These are phyloP conservation scores for Metarhizium sp. DNA, from an alignment of 2,329 filamentous ascomycete genomes.

Conservation along the genomic window DNA sequence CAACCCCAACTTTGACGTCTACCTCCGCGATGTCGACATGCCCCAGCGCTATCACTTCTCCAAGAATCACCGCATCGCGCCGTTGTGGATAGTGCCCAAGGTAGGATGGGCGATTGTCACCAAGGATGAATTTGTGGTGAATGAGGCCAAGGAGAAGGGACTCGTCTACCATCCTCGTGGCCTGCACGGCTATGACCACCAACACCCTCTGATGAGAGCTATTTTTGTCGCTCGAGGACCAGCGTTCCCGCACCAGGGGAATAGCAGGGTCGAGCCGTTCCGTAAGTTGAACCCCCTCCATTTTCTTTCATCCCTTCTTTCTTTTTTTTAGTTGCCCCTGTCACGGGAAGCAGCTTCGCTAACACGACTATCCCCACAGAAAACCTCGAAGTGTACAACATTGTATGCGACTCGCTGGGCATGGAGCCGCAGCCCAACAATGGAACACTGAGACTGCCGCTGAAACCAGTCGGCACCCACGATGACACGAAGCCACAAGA, in stretches of 20 bases:
- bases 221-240: slow-evolving; percentile 91
- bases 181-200: slow-evolving; percentile 89
- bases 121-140: slow-evolving; percentile 66
- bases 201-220: slow-evolving; percentile 90
- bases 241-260: slow-evolving; percentile 77
- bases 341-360: neutral
- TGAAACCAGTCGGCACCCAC: slow-evolving; percentile 56
- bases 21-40: slow-evolving; percentile 81
- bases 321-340: neutral
- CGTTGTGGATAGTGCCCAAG: slow-evolving; percentile 88
- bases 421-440: slow-evolving; percentile 72
- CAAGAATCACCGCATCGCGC: slow-evolving; percentile 81
- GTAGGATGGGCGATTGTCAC: slow-evolving; percentile 88
- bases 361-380: slow-evolving; percentile 38
- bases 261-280: slow-evolving; percentile 71
- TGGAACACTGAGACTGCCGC: slow-evolving; percentile 68
- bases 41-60: slow-evolving; percentile 87
- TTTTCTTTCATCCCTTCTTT: too few relatives aligned
- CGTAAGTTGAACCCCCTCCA: slow-evolving; percentile 47
- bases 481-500: slow-evolving; percentile 36
- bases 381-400: slow-evolving; percentile 92
- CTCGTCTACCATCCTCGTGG: slow-evolving; percentile 70
- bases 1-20: slow-evolving; percentile 72
- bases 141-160: slow-evolving; percentile 52
- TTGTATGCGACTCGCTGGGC: slow-evolving; percentile 80